A percentile compares a stretch with the other conserved stretches of the same genome.
Evolutionary conservation across 768 basidiomycete species (phyloP).

Genomic region (Rubroboletus satanas): DNA sequence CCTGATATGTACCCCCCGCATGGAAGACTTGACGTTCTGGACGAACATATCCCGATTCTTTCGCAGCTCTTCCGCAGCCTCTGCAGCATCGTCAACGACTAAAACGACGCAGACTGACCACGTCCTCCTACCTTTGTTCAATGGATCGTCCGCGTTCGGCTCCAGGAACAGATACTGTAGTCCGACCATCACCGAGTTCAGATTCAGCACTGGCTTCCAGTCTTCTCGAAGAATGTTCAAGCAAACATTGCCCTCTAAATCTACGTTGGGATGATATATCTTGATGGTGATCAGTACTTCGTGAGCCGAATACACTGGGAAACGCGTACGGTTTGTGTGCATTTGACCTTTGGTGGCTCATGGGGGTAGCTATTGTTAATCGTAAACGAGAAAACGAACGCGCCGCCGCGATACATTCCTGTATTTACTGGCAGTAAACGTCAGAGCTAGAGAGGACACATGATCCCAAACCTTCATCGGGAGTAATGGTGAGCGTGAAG

Average conservation of each 20-base stretch:
- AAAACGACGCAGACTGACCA: neutral
- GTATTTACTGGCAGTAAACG: neutral
- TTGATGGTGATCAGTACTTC: conserved; percentile 30
- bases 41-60: conserved; percentile 82
- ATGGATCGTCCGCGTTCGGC: conserved; percentile 96
- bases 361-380: conserved; percentile 99
- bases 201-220: conserved; percentile 98
- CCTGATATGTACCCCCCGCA: conserved; percentile 78
- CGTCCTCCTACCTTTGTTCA: conserved; percentile 88
- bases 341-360: conserved; percentile 98
- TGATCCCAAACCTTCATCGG: conserved; percentile 79
- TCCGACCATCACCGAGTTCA: conserved; percentile 98
- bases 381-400: conserved; percentile 89
- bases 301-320: neutral
- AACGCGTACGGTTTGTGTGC: conserved; percentile 77
- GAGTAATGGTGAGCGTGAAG: conserved; percentile 91
- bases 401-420: conserved; percentile 99
- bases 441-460: neutral
- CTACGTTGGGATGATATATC: conserved; percentile 99
- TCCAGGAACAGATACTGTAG: conserved; percentile 98
- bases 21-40: conserved; percentile 79
- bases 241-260: conserved; percentile 97
- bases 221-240: conserved; percentile 98
- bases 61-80: conserved; percentile 93
- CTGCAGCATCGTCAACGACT: conserved; percentile 42